A percentile compares a stretch with the other conserved stretches of the same genome.
Evolutionary conservation across 441 rosid genomes (phyloP).

Genomic region (Pelargonium fulgidum): DNA sequence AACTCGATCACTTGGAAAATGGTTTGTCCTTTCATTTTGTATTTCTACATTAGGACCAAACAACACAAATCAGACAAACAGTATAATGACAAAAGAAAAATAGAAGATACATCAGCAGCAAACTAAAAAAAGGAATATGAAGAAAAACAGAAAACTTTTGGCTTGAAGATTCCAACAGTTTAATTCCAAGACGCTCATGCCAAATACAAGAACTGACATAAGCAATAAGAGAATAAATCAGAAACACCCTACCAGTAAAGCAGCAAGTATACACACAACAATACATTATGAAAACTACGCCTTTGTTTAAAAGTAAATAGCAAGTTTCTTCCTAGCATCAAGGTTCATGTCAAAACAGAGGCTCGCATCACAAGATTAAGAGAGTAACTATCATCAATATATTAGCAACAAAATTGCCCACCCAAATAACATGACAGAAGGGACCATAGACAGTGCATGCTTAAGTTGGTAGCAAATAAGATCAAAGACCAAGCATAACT

Average conservation of each 20-base stretch:
- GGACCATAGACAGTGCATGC: not conserved
- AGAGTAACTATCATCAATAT: not conserved
- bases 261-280: not conserved
- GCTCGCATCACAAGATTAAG: not conserved
- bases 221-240: not conserved
- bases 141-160: not conserved
- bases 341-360: not conserved
- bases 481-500: not conserved
- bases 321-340: not conserved
- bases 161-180: not conserved
- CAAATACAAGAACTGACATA: not conserved
- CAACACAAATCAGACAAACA: not conserved
- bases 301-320: not conserved
- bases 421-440: not conserved
- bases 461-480: not conserved
- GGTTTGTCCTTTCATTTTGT: not conserved
- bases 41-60: not conserved
- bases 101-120: not conserved
- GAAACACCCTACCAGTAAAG: not conserved
- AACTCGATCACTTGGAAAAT: too few relatives aligned
- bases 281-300: not conserved
- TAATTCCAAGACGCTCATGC: not conserved
- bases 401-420: not conserved
- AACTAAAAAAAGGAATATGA: not conserved
- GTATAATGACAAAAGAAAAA: not conserved